Conservation (phyloP, 495 filamentous ascomycete genomes). For the Amphirosellinia nigrospora region DNA sequence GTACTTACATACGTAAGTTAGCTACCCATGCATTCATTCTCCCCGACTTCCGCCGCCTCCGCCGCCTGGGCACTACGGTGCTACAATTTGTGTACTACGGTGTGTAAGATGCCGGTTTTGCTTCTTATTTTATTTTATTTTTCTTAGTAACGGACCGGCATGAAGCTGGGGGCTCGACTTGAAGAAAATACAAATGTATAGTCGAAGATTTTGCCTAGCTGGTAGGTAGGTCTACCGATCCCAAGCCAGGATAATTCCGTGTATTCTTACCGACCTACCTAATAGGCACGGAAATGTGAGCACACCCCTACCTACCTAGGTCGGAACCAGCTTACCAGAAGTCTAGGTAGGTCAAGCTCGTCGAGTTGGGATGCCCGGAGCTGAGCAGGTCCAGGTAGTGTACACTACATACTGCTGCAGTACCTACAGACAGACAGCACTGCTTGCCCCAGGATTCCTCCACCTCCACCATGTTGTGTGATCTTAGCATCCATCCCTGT, state of each 20-base stretch:
- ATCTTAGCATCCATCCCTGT: slow-evolving; percentile 1
- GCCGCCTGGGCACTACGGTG: not conserved
- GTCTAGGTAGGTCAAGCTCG: not conserved
- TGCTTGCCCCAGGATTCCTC: slow-evolving; percentile 11
- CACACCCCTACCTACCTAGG: not conserved
- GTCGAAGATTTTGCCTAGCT: not conserved
- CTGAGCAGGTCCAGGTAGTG: not conserved
- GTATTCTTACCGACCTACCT: not conserved
- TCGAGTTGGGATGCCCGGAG: not conserved
- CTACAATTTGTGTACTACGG: not conserved
- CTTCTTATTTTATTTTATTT: not conserved
- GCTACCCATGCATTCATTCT: not conserved
- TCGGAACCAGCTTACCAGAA: not conserved
- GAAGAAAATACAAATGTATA: slow-evolving; percentile 3
- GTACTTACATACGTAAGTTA: not conserved
- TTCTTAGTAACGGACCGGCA: not conserved
- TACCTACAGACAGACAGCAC: too few relatives aligned
- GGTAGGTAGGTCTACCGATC: not conserved
- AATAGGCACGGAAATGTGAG: not conserved
- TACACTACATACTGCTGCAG: too few relatives aligned
- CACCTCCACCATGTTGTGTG: not conserved
- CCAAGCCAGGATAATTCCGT: not conserved
- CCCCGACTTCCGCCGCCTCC: not conserved
- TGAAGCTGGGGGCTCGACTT: not conserved
- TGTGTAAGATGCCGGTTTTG: not conserved